Base-by-base conservation (phyloP, 1,284 basidiomycete species). In the Ustilago xerochloae region DNA sequence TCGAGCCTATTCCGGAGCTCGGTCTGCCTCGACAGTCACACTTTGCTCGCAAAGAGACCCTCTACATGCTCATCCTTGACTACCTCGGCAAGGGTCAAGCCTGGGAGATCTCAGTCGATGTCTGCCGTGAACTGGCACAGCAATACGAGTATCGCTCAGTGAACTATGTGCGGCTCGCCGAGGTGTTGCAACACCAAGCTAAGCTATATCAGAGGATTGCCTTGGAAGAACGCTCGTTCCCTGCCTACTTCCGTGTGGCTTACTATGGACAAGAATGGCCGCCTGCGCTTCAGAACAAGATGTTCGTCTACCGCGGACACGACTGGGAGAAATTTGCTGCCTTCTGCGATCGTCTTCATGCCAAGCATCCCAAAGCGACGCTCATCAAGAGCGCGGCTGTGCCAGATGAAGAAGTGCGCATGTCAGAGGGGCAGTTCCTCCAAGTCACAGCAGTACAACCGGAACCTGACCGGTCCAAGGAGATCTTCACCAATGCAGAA, bases 91-190 rank as follows among this genome's bases (percentile, higher is more conserved):
- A 94, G 85, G 96, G 95, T 2, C 94, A 96, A 81, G 94, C 96
- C 4, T 98, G 94, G 90, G 96, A 99, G 85, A 91, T 90, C 57
- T 94, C 94, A 2, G 90, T 97, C 53, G 92, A 93, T 66, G 92
- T 98, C 57, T 97, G 93, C 86, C 92, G 93, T 85, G 94, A 96
- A 56, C 65, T 82, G 2, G 79, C 77, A 13, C 75, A 75, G 30
- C 78, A 81, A 63, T 81, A 81, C 60, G 80, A 81, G 52, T 78
- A 65, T 47, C 54, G 72, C 15, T 78, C 79, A 12, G 75, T 80
- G 36, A 78, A 82, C 66, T 94, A 97, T 49, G 50, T 58, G 10
- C 73, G 79, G n/a, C 66, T 84, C 6, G 71, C 81, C 16, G 81
- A 84, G 36, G 78, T 84, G 46, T 56, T 84, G 20, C 57, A 59